phyloP scores from a whole-genome alignment of 306 rosid genomes.

The Corylus avellana region DNA sequence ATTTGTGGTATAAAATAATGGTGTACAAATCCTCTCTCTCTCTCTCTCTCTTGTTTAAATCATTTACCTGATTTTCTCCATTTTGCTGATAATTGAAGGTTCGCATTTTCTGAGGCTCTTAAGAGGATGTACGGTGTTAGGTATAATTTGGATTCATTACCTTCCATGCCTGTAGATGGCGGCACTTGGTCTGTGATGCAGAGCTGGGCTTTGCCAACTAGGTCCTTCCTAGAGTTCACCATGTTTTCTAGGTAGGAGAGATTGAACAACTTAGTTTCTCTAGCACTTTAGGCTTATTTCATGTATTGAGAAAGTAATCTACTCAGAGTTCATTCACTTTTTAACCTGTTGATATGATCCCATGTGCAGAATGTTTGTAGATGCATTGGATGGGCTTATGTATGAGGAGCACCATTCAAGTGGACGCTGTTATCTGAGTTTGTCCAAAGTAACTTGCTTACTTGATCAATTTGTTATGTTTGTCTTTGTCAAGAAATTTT shows the following conservation, averaged over 20 bases:
- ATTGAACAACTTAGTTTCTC: conserved; percentile 13
- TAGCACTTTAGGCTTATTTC: conserved; percentile 9
- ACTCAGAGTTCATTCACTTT: conserved; percentile 5
- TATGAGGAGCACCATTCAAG: conserved; percentile 71
- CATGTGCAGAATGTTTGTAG: conserved; percentile 83
- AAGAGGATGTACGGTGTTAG: conserved; percentile 79
- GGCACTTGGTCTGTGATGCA: conserved; percentile 89
- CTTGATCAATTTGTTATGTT: conserved; percentile 1
- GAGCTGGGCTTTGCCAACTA: conserved; percentile 90
- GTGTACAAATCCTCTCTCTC: neutral
- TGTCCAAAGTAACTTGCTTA: conserved; percentile 64
- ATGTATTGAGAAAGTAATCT: conserved; percentile 3
- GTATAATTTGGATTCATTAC: conserved; percentile 51
- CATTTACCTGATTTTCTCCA: conserved; percentile 20
- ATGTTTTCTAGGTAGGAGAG: conserved; percentile 88
- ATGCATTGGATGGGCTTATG: conserved; percentile 81
- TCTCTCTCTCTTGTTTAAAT: conserved; percentile 4
- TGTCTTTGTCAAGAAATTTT: conserved; percentile 1
- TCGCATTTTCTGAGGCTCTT: conserved; percentile 75
- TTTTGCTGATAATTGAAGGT: conserved; percentile 48
- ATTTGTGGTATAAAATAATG: conserved; percentile 8
- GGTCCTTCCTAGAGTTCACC: conserved; percentile 86
- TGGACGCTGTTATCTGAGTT: conserved; percentile 77
- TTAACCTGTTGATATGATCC: conserved; percentile 18
- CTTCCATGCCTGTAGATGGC: conserved; percentile 82